Percentiles rank a stretch among this genome's conserved stretches.
Conservation (phyloP, 768 basidiomycete genomes). For the Cystofilobasidium ferigula region DNA sequence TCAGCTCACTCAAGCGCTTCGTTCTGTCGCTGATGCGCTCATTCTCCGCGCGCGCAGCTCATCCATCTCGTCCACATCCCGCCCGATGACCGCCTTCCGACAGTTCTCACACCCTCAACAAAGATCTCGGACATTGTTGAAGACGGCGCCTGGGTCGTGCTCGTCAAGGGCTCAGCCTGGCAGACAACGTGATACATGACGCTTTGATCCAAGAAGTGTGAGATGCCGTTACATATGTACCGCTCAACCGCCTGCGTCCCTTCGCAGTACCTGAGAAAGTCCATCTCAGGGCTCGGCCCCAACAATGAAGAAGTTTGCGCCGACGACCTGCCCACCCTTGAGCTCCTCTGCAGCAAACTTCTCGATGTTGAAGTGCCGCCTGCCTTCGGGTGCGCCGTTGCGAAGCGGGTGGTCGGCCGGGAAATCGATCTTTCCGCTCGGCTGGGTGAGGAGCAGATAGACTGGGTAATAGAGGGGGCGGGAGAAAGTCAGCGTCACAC, state of each 20-base stretch:
- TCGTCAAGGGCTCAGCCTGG: neutral
- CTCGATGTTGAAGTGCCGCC: conserved; percentile 9
- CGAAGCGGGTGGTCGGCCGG: conserved; percentile 5
- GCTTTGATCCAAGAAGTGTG: no score
- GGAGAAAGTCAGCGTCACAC: neutral
- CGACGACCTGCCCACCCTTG: conserved; percentile 12
- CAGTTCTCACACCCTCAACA: neutral
- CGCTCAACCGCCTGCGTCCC: no score
- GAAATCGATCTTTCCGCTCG: neutral
- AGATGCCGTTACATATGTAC: no score
- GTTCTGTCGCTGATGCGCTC: no score
- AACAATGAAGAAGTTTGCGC: conserved; percentile 11
- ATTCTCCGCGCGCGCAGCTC: neutral
- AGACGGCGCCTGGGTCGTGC: neutral
- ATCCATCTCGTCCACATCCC: neutral
- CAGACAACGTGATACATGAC: neutral
- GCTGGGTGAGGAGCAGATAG: conserved; percentile 16
- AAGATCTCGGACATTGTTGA: neutral
- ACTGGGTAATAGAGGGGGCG: neutral
- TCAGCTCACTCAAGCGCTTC: no score
- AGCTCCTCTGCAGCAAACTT: neutral
- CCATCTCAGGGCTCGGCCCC: conserved; percentile 7
- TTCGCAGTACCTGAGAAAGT: no score
- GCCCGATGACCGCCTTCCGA: neutral
- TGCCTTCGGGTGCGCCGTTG: conserved; percentile 3